Evolutionary conservation across 176 grass and related monocot genomes (phyloP).

Genomic region (Poa annua): DNA sequence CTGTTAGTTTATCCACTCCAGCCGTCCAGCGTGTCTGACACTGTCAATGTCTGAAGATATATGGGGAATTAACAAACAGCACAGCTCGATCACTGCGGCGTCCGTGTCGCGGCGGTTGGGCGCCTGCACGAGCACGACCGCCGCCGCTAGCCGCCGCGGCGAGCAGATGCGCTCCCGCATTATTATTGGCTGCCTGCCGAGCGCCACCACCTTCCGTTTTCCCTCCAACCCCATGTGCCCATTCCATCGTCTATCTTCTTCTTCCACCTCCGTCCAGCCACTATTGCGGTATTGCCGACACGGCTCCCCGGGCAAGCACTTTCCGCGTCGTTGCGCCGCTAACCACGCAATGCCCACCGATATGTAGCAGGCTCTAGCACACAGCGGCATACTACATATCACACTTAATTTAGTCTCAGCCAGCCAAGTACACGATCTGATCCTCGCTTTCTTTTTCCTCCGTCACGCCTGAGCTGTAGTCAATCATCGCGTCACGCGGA

Average conservation of each 20-base stretch:
- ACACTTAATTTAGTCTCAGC: background rate
- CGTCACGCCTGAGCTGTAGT: conserved; percentile 36
- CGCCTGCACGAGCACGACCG: conserved; percentile 13
- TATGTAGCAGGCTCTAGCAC: background rate
- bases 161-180: background rate
- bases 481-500: conserved; percentile 36
- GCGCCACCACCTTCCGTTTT: background rate
- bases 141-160: conserved; percentile 29
- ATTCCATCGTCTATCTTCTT: conserved; percentile 12
- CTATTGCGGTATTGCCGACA: conserved; percentile 32
- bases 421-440: conserved; percentile 48
- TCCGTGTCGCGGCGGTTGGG: background rate
- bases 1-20: background rate
- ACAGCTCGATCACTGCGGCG: background rate
- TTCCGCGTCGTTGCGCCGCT: conserved; percentile 34
- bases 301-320: background rate
- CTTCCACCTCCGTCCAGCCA: conserved; percentile 18
- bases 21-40: background rate
- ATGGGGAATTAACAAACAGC: background rate
- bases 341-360: background rate
- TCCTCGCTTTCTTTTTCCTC: conserved; percentile 27
- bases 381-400: background rate
- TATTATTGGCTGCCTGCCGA: background rate
- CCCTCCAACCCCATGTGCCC: conserved; percentile 28
- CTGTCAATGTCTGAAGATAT: background rate